A percentile compares a stretch with the other conserved stretches of the same genome.
Conservation (phyloP, 164 flowering plant genomes). For the Sedum album region DNA sequence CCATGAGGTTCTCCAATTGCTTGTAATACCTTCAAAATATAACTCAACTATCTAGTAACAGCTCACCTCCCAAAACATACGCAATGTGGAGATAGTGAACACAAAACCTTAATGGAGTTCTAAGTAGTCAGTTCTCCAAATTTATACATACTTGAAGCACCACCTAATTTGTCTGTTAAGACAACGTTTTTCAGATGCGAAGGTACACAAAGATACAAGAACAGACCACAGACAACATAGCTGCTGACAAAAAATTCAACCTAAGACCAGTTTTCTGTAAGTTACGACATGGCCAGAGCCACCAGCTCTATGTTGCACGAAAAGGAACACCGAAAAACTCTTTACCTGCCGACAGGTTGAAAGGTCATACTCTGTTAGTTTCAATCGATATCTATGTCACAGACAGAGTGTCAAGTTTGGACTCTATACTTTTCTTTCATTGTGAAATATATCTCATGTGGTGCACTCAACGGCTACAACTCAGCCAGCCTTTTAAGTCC, state of each 20-base stretch:
- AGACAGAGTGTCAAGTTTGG: neutral
- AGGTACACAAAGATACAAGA: neutral
- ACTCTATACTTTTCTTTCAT: neutral
- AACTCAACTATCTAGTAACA: too few relatives aligned
- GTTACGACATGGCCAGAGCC: neutral
- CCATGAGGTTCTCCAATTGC: too few relatives aligned
- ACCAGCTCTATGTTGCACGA: neutral
- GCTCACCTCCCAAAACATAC: too few relatives aligned
- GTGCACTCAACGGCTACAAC: neutral
- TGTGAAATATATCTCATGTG: neutral
- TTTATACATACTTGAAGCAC: neutral
- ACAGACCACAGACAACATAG: neutral
- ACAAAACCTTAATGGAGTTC: neutral
- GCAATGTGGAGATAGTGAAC: neutral
- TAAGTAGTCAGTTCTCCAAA: neutral
- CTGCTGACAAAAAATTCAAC: neutral
- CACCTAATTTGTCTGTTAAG: too few relatives aligned
- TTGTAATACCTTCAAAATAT: too few relatives aligned
- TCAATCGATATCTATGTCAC: neutral
- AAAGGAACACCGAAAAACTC: neutral
- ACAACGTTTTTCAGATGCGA: neutral
- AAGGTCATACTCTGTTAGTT: neutral
- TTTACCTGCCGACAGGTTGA: neutral
- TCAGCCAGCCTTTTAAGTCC: neutral
- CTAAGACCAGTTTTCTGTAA: neutral